These are phyloP conservation scores for Monilinia fructicola DNA, from an alignment of 2,329 filamentous ascomycete genomes.

Conservation along the genomic window DNA sequence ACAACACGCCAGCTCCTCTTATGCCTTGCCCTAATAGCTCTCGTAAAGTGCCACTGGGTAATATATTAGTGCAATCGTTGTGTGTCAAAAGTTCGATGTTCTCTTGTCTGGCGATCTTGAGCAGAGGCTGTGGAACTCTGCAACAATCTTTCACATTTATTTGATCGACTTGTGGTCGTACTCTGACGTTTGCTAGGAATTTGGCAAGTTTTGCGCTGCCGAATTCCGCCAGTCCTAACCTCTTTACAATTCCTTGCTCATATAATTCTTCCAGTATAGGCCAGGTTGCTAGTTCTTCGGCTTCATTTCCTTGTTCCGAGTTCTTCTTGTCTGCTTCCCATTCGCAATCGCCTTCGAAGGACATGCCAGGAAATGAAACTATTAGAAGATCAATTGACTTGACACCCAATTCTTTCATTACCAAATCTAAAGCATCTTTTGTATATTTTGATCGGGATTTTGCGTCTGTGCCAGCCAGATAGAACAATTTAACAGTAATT, in stretches of 20 bases:
- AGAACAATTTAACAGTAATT: conserved; percentile 94
- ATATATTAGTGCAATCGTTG: conserved; percentile 88
- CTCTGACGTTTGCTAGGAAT: conserved; percentile 68
- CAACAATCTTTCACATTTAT: conserved; percentile 97
- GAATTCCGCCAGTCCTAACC: conserved; percentile 87
- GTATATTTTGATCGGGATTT: conserved; percentile 68
- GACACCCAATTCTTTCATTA: conserved; percentile 76
- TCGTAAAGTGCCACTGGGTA: conserved; percentile 79
- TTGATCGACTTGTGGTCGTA: conserved; percentile 84
- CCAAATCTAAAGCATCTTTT: conserved; percentile 74
- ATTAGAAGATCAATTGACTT: conserved; percentile 82
- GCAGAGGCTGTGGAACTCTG: conserved; percentile 85
- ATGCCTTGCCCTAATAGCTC: conserved; percentile 75
- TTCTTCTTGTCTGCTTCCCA: conserved; percentile 67
- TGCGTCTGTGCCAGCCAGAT: conserved; percentile 69
- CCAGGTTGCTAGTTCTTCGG: conserved; percentile 68
- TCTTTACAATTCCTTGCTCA: conserved; percentile 66
- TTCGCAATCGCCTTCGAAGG: conserved; percentile 90
- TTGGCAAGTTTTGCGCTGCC: conserved; percentile 77
- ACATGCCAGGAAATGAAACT: conserved; percentile 87
- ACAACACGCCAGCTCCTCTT: conserved; percentile 73
- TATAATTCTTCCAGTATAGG: conserved; percentile 73
- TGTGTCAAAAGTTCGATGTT: conserved; percentile 88
- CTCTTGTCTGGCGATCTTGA: conserved; percentile 78
- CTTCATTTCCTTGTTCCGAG: conserved; percentile 61